phyloP scores from a whole-genome alignment of 2,329 filamentous ascomycete genomes.

The Beauveria sp. region DNA sequence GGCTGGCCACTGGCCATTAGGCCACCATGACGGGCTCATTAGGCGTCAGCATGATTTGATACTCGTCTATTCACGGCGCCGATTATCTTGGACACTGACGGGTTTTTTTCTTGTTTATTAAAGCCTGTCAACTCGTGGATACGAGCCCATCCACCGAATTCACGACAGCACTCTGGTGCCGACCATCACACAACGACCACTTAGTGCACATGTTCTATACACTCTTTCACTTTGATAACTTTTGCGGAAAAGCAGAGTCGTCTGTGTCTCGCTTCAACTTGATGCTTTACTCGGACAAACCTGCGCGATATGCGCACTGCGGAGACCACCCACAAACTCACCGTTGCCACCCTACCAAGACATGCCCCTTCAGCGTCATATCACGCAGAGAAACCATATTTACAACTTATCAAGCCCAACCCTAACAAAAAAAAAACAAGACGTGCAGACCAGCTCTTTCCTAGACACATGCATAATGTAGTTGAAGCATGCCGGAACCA shows the following conservation, averaged over 20 bases:
- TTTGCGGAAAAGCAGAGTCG: too few relatives aligned
- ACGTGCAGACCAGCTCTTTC: background rate
- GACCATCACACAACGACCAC: background rate
- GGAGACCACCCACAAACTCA: background rate
- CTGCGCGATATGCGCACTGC: background rate
- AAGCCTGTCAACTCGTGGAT: background rate
- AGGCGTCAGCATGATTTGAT: background rate
- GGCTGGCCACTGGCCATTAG: background rate
- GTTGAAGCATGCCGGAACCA: background rate
- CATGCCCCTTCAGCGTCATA: background rate
- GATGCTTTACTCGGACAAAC: background rate
- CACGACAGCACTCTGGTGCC: background rate
- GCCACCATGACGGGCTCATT: constrained; percentile 1
- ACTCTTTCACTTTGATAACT: background rate
- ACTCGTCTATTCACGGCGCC: background rate
- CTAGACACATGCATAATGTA: background rate
- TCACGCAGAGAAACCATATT: background rate
- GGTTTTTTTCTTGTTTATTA: background rate
- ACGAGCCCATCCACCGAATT: background rate
- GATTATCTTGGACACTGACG: background rate
- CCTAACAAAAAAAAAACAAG: background rate
- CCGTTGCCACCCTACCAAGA: background rate
- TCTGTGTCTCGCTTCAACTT: background rate
- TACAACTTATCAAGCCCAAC: background rate
- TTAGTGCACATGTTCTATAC: background rate